These are phyloP conservation scores for Cyberlindnera mississippiensis DNA, from an alignment of 805 yeast species.

Conservation along the genomic window DNA sequence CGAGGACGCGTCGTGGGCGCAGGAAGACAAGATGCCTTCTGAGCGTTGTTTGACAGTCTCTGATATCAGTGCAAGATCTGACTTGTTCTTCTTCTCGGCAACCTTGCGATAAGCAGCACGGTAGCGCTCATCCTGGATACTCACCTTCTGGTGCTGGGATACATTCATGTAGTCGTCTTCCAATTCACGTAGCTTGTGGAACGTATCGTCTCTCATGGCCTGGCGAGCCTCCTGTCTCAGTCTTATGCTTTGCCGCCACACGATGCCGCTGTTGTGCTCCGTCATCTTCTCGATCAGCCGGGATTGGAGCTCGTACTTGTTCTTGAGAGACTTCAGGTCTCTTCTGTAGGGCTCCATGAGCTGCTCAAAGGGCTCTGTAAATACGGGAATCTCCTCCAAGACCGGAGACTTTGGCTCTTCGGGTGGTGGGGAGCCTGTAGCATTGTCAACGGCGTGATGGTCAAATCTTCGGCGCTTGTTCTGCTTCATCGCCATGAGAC, in stretches of 20 bases:
- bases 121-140: conserved; percentile 12
- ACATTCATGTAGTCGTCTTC: conserved; percentile 19
- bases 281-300: conserved; percentile 20
- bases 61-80: conserved; percentile 12
- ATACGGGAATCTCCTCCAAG: conserved; percentile 18
- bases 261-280: conserved; percentile 13
- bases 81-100: conserved; percentile 18
- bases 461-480: conserved; percentile 6
- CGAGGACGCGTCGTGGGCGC: background rate
- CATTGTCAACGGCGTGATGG: background rate
- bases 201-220: conserved; percentile 4
- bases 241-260: conserved; percentile 24
- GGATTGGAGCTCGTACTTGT: conserved; percentile 19
- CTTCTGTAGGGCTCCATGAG: conserved; percentile 16
- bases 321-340: conserved; percentile 10
- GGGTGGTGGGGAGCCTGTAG: conserved; percentile 16
- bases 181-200: conserved; percentile 3
- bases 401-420: conserved; percentile 13
- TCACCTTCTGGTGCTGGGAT: conserved; percentile 8
- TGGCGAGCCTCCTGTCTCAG: conserved; percentile 16
- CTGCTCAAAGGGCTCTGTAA: conserved; percentile 22
- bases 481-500: background rate
- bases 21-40: background rate
- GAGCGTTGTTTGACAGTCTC: conserved; percentile 12
- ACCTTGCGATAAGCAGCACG: conserved; percentile 18